These are phyloP conservation scores for Colletotrichum aenigma DNA, from an alignment of 2,329 filamentous ascomycete genomes.

Conservation along the genomic window DNA sequence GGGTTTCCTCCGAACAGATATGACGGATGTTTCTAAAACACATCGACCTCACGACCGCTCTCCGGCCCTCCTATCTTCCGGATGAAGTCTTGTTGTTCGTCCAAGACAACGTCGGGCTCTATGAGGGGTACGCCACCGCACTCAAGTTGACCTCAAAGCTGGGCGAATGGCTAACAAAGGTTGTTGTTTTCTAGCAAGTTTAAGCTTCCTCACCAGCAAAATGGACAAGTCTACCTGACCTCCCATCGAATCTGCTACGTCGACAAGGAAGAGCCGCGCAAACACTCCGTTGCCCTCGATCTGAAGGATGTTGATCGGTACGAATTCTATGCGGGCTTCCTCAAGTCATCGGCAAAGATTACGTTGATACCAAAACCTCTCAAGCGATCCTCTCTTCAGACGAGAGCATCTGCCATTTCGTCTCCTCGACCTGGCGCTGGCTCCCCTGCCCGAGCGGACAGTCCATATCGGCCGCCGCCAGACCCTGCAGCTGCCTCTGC, in stretches of 20 bases:
- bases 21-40: constrained; percentile 97
- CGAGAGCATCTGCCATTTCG: constrained; percentile 53
- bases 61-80: constrained; percentile 88
- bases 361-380: constrained; percentile 83
- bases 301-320: constrained; percentile 89
- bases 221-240: constrained; percentile 95
- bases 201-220: constrained; percentile 92
- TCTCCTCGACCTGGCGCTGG: constrained; percentile 48
- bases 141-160: not conserved
- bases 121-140: constrained; percentile 78
- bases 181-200: constrained; percentile 71
- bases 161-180: not conserved
- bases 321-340: constrained; percentile 91
- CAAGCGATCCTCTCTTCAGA: constrained; percentile 67
- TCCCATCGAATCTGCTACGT: constrained; percentile 96
- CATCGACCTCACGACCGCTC: constrained; percentile 93
- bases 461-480: constrained; percentile 44
- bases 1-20: constrained; percentile 33
- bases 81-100: constrained; percentile 97
- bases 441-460: constrained; percentile 51
- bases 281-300: constrained; percentile 83
- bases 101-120: constrained; percentile 95
- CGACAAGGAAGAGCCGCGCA: constrained; percentile 83
- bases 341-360: constrained; percentile 94
- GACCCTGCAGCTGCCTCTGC: constrained; percentile 61